These are phyloP conservation scores for Moniliophthora roreri DNA, from an alignment of 1,284 basidiomycete genomes.

Conservation along the genomic window DNA sequence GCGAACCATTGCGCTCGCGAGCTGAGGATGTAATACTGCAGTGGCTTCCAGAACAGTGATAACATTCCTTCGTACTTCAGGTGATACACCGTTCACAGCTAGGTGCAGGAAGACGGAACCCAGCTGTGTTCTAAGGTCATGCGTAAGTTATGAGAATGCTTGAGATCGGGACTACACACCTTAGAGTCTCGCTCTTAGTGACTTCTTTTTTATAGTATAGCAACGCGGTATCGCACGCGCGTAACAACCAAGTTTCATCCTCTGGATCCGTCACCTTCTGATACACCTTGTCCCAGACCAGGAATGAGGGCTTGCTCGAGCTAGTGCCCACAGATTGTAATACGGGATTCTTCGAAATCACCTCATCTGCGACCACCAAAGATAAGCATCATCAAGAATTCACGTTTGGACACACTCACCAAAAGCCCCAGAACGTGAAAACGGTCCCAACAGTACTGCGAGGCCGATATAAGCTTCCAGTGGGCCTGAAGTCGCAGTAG, in stretches of 20 bases:
- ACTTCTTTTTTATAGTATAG: slow-evolving; percentile 53
- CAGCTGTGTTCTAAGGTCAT: slow-evolving; percentile 48
- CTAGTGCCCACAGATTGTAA: slow-evolving; percentile 45
- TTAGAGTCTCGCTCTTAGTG: slow-evolving; percentile 51
- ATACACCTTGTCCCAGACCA: slow-evolving; percentile 87
- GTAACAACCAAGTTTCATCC: slow-evolving; percentile 82
- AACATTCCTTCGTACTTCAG: slow-evolving; percentile 52
- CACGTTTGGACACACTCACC: slow-evolving; percentile 43
- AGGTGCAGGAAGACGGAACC: slow-evolving; percentile 72
- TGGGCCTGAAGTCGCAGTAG: slow-evolving; percentile 60
- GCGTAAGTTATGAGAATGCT: no score
- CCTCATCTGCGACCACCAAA: slow-evolving; percentile 22
- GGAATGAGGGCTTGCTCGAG: slow-evolving; percentile 75
- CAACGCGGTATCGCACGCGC: slow-evolving; percentile 58
- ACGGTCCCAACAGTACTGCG: slow-evolving; percentile 66
- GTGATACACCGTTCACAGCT: slow-evolving; percentile 54
- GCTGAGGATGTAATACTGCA: slow-evolving; percentile 36
- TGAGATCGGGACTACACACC: slow-evolving; percentile 48
- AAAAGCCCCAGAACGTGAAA: slow-evolving; percentile 49
- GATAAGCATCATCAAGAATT: background rate
- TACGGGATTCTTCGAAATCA: slow-evolving; percentile 37
- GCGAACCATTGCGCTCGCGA: slow-evolving; percentile 52
- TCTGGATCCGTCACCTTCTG: slow-evolving; percentile 63
- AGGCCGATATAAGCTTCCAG: slow-evolving; percentile 83
- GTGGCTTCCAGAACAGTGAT: slow-evolving; percentile 41